phyloP scores from a whole-genome alignment of 2,329 filamentous ascomycete genomes.

The Pseudogymnoascus destructans region DNA sequence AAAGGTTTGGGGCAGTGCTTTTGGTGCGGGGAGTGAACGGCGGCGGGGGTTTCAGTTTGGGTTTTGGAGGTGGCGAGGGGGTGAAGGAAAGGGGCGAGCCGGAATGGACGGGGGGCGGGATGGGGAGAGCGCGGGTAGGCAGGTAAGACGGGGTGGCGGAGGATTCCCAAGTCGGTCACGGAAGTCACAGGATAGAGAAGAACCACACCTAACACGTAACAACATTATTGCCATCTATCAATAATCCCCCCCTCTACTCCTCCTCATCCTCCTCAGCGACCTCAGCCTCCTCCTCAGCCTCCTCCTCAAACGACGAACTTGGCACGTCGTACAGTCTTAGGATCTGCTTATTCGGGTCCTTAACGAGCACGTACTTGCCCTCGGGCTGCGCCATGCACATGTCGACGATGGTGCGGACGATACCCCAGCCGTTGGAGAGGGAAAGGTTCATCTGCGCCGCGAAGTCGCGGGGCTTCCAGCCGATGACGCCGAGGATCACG shows the following conservation, averaged over 20 bases:
- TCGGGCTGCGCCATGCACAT: conserved; percentile 72
- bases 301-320: conserved; percentile 77
- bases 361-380: conserved; percentile 68
- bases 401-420: conserved; percentile 94
- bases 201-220: not conserved
- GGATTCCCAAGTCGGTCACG: not conserved
- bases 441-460: conserved; percentile 97
- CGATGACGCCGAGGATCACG: conserved; percentile 86
- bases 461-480: conserved; percentile 97
- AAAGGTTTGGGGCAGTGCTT: not conserved
- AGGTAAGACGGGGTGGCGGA: not conserved
- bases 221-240: not conserved
- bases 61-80: not conserved
- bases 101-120: not conserved
- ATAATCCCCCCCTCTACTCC: not conserved
- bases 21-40: not conserved
- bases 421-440: conserved; percentile 95
- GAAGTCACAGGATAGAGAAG: not conserved
- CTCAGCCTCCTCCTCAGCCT: conserved; percentile 54
- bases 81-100: not conserved
- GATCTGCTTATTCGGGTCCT: conserved; percentile 95
- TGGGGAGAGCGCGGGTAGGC: not conserved
- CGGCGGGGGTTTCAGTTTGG: not conserved
- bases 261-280: conserved; percentile 23
- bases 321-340: conserved; percentile 89